Conservation (phyloP, 1,139 yeast species). For the Hansenula sp. region DNA sequence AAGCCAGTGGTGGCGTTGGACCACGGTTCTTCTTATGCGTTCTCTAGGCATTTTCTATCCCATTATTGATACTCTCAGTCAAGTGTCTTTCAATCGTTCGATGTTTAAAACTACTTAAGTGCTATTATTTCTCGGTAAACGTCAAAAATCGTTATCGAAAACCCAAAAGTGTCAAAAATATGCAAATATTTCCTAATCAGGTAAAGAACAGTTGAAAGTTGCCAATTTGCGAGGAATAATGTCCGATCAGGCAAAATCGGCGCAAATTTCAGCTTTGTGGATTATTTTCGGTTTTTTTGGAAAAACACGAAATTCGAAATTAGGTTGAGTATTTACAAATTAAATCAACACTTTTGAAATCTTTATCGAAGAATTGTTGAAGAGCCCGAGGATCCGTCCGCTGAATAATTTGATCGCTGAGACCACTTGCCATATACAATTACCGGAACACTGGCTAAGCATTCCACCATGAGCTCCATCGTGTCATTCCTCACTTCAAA, state of each 20-base stretch:
- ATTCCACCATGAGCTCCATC: conserved; percentile 1
- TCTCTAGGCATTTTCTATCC: neutral
- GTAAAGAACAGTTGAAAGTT: neutral
- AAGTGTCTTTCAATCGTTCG: too few relatives aligned
- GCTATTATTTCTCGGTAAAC: too few relatives aligned
- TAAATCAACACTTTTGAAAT: neutral
- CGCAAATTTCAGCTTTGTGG: neutral
- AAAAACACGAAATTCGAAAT: neutral
- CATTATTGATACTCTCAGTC: neutral
- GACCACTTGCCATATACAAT: neutral
- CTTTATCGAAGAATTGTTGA: neutral
- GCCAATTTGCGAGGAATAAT: too few relatives aligned
- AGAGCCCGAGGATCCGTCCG: too few relatives aligned
- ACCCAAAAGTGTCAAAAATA: neutral
- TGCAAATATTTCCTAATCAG: neutral
- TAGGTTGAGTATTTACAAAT: neutral
- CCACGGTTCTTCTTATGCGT: neutral
- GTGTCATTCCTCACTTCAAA: conserved; percentile 8
- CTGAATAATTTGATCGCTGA: too few relatives aligned
- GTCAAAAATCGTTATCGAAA: neutral
- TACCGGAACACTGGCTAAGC: neutral
- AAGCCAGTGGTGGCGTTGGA: conserved; percentile 1
- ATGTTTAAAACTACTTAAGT: neutral
- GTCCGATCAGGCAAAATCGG: neutral
- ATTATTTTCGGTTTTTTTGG: neutral